A percentile compares a stretch with the other conserved stretches of the same genome.
Conservation (phyloP, 164 flowering plant genomes). For the Kalanchoe fedtschenkoi region DNA sequence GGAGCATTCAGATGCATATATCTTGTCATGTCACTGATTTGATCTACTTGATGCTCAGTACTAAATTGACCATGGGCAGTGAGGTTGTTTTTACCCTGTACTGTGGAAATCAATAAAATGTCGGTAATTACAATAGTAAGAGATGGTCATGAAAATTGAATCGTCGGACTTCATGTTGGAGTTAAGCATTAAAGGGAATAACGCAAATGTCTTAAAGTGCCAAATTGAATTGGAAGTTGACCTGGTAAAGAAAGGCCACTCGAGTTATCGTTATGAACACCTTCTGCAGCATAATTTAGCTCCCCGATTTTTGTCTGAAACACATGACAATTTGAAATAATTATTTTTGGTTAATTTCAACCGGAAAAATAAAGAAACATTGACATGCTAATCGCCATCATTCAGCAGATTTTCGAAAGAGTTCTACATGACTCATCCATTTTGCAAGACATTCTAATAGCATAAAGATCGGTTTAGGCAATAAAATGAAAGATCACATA, state of each 20-base stretch:
- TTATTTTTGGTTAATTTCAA: background rate
- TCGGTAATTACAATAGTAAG: background rate
- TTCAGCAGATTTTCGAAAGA: no score
- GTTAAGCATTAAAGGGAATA: background rate
- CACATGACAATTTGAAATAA: background rate
- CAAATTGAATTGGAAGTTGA: background rate
- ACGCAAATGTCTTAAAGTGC: no score
- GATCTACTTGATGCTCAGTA: slow-evolving; percentile 21
- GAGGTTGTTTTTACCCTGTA: slow-evolving; percentile 30
- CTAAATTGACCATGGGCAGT: slow-evolving; percentile 14
- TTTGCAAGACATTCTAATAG: background rate
- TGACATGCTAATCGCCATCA: background rate
- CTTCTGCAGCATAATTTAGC: background rate
- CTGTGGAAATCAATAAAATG: slow-evolving; percentile 6
- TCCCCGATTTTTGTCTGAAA: slow-evolving; percentile 2
- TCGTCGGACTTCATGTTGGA: background rate
- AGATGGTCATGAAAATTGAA: background rate
- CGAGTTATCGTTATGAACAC: background rate
- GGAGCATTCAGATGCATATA: slow-evolving; percentile 15
- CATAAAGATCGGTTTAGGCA: background rate
- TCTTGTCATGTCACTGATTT: slow-evolving; percentile 22
- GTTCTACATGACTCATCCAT: background rate
- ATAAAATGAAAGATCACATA: background rate
- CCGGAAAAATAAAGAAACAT: background rate
- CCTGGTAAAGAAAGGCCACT: background rate